Conservation (phyloP, 805 yeast species). For the Lipomyces kockii region DNA sequence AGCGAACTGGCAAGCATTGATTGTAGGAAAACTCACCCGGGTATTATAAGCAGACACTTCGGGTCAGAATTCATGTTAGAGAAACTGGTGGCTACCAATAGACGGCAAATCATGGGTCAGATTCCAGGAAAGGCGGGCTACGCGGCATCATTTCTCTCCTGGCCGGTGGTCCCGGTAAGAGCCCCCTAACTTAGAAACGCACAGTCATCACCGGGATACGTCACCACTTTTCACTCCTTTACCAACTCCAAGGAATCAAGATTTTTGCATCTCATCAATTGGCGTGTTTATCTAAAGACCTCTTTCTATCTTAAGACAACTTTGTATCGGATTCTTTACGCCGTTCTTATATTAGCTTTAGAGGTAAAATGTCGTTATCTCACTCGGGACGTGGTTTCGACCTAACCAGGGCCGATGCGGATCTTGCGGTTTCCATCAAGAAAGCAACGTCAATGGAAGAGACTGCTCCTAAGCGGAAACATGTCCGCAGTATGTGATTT, state of each 20-base stretch:
- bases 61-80: too few species aligned
- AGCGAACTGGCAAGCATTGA: too few species aligned
- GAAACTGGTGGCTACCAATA: too few species aligned
- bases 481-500: conserved; percentile 60
- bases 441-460: conserved; percentile 84
- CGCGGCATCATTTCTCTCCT: too few species aligned
- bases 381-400: background rate
- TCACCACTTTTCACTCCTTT: background rate
- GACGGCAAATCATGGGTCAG: too few species aligned
- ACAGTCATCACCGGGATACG: background rate
- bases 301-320: too few species aligned
- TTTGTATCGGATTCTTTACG: background rate
- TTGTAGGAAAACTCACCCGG: too few species aligned
- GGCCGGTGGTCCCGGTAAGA: too few species aligned
- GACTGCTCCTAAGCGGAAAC: conserved; percentile 92
- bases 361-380: conserved; percentile 3
- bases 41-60: too few species aligned
- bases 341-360: background rate
- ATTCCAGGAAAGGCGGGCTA: too few species aligned
- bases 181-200: background rate
- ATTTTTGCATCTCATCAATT: background rate
- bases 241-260: background rate
- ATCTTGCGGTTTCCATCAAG: conserved; percentile 58
- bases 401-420: conserved; percentile 35
- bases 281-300: background rate